These are phyloP conservation scores for Holtermannia corniformis DNA, from an alignment of 768 basidiomycete genomes.

Conservation along the genomic window DNA sequence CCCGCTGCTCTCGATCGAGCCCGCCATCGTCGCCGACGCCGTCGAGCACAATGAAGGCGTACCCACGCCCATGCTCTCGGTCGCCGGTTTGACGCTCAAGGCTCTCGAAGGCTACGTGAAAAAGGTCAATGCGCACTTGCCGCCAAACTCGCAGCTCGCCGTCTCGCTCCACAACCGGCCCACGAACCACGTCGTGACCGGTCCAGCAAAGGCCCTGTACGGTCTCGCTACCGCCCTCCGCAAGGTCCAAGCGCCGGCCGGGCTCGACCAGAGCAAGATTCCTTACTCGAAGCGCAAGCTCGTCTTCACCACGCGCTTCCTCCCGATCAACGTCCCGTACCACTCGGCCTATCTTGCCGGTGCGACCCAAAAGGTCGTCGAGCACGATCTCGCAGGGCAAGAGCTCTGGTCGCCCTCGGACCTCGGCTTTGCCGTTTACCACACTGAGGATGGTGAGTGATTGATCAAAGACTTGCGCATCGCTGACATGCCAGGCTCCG, in stretches of 20 bases:
- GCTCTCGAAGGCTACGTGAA: conserved; percentile 71
- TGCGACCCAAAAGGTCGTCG: conserved; percentile 63
- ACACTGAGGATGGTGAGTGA: conserved; percentile 79
- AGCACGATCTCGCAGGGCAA: conserved; percentile 64
- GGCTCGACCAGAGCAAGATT: conserved; percentile 81
- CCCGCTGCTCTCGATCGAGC: conserved; percentile 82
- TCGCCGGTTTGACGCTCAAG: conserved; percentile 64
- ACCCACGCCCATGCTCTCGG: conserved; percentile 86
- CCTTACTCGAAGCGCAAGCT: conserved; percentile 92
- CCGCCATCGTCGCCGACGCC: conserved; percentile 73
- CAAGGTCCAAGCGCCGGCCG: conserved; percentile 76
- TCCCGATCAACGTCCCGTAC: conserved; percentile 93
- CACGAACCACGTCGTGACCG: conserved; percentile 83
- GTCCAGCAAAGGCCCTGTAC: conserved; percentile 80
- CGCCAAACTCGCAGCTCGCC: conserved; percentile 62
- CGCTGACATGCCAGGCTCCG: conserved; percentile 54
- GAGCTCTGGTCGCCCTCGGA: conserved; percentile 62
- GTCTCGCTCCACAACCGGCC: conserved; percentile 92
- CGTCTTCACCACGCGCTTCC: conserved; percentile 82
- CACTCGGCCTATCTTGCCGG: conserved; percentile 76
- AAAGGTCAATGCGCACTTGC: conserved; percentile 79
- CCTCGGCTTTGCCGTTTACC: conserved; percentile 72
- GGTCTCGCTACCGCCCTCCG: conserved; percentile 85
- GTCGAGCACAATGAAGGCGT: conserved; percentile 86
- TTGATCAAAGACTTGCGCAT: conserved; percentile 7